Evolutionary conservation across 2,329 filamentous ascomycete genomes (phyloP), one percentile per base, ranked within the genome.

Genomic region (Spiromastix sp.): DNA sequence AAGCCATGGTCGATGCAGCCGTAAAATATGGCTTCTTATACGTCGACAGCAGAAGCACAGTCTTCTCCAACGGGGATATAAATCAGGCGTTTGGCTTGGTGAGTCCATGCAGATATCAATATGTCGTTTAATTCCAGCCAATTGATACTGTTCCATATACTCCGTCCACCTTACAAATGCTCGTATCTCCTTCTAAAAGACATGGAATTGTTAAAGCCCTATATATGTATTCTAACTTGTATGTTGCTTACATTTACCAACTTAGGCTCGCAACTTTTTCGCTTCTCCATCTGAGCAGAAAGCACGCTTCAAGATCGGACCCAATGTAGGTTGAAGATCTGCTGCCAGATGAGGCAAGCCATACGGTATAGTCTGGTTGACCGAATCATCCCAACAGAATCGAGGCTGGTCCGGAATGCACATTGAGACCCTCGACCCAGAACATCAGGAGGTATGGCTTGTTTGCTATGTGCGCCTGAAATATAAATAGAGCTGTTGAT

Each of bases 381-480:
- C n/a, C n/a, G n/a, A n/a, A n/a, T n/a, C n/a, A n/a, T n/a, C n/a
- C n/a, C n/a, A n/a, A 29, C 42, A 91, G 65, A 96, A 96, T 53
- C 75, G 78, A 27, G 91, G 89, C 40, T 98, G 87, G 86, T 75
- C 82, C 2, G 77, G 77, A 11, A 87, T 93, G 81, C 81, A 89
- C 50, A 76, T 77, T 9, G 89, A 98, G 62, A 89, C 81, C 1
- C 65, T 96, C 8, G 89, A 96, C 55, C 85, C 87, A 2, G 76
- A 78, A 47, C 77, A 78, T 37, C 86, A 95, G 57, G 76, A 78
- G 58, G 83, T 82, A 67, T 50, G 62, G 11, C 13, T 21, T 7
- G n/a, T n/a, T 7, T 24, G n/a, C 21, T 24, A 24, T 24, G 7
- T 24, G n/a, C 21, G n/a, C 21, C n/a, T 24, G 21, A 24, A 24